phyloP scores from a whole-genome alignment of 2,329 filamentous ascomycete species.

The Zarea fungicola region DNA sequence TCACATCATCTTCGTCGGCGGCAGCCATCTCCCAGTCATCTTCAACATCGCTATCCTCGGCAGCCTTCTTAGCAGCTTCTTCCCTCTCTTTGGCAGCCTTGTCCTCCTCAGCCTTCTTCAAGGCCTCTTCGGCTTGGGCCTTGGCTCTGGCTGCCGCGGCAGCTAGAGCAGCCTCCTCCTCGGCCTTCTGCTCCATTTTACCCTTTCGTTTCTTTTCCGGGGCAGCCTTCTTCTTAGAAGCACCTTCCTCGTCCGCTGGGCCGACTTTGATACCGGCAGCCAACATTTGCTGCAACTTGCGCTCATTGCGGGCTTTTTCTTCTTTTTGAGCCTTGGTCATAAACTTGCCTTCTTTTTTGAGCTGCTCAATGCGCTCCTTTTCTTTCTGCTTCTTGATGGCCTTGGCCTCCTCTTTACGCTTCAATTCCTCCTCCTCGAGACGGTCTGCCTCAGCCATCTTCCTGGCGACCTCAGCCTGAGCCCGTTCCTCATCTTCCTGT shows the following conservation, averaged over 20 bases:
- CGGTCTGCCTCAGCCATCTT: constrained; percentile 62
- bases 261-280: constrained; percentile 71
- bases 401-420: constrained; percentile 67
- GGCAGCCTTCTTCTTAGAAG: constrained; percentile 70
- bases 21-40: constrained; percentile 89
- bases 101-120: constrained; percentile 56
- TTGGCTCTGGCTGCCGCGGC: constrained; percentile 71
- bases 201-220: constrained; percentile 79
- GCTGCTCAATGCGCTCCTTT: constrained; percentile 78
- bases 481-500: constrained; percentile 59
- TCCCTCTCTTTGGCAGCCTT: constrained; percentile 55
- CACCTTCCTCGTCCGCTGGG: constrained; percentile 46
- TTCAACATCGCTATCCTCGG: constrained; percentile 56
- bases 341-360: constrained; percentile 84
- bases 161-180: constrained; percentile 72
- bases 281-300: constrained; percentile 80
- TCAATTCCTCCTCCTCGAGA: constrained; percentile 59
- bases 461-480: constrained; percentile 58
- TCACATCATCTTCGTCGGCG: constrained; percentile 71
- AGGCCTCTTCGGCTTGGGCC: constrained; percentile 60
- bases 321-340: constrained; percentile 82
- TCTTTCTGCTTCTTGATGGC: constrained; percentile 79
- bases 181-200: constrained; percentile 55
- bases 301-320: constrained; percentile 71
- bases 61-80: constrained; percentile 51